phyloP scores from a whole-genome alignment of 106 monocot species.

The Dendrobium catenatum region DNA sequence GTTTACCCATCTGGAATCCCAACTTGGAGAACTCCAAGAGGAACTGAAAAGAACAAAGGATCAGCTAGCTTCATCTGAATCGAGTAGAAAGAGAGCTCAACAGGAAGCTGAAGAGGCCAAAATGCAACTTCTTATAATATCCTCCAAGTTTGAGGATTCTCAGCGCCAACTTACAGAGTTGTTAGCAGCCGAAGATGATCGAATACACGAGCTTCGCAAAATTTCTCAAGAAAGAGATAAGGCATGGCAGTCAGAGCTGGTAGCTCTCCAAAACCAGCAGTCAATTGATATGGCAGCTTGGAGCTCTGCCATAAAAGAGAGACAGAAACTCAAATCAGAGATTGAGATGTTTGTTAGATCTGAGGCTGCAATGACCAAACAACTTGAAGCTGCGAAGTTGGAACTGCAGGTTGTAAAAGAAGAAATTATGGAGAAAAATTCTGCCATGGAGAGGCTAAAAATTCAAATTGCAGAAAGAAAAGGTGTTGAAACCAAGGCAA shows the following conservation, averaged over 20 bases:
- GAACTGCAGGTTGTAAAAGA: slow-evolving; percentile 41
- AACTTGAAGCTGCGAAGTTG: slow-evolving; percentile 18
- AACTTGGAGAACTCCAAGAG: slow-evolving; percentile 45
- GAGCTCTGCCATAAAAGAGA: slow-evolving; percentile 53
- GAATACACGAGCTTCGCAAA: slow-evolving; percentile 56
- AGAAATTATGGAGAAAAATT: slow-evolving; percentile 23
- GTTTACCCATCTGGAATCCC: slow-evolving; percentile 49
- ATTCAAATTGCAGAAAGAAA: slow-evolving; percentile 24
- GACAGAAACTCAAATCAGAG: slow-evolving; percentile 59
- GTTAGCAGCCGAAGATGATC: slow-evolving; percentile 54
- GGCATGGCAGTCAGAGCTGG: slow-evolving; percentile 80
- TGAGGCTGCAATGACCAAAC: slow-evolving; percentile 25
- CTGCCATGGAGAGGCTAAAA: slow-evolving; percentile 39
- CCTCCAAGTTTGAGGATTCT: slow-evolving; percentile 45
- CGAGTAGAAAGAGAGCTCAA: slow-evolving; percentile 25
- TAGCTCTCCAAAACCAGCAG: slow-evolving; percentile 64
- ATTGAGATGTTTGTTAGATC: slow-evolving; percentile 32
- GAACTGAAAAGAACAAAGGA: slow-evolving; percentile 67
- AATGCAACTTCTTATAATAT: slow-evolving; percentile 27
- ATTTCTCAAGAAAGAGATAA: slow-evolving; percentile 58
- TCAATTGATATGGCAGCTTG: slow-evolving; percentile 50
- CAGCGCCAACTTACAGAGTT: slow-evolving; percentile 53
- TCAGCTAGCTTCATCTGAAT: slow-evolving; percentile 39
- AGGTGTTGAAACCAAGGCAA: slow-evolving; percentile 29
- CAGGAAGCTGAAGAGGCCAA: slow-evolving; percentile 65